These are phyloP conservation scores for Capsicum pubescens DNA, from an alignment of 257 asterid species.

Conservation along the genomic window DNA sequence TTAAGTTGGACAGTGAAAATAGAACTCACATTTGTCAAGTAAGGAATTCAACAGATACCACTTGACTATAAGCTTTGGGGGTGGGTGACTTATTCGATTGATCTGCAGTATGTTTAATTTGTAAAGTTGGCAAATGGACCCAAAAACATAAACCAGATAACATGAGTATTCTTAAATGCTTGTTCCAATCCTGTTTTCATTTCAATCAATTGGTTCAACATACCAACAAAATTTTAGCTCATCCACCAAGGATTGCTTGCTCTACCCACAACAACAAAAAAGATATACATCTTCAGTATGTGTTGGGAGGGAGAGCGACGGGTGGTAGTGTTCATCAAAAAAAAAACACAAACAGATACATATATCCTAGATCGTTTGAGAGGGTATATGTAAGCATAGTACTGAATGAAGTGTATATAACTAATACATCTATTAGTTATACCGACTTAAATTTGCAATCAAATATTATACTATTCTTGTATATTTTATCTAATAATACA, in stretches of 20 bases:
- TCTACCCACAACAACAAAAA: background rate
- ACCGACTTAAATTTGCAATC: no score
- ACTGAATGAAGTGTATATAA: background rate
- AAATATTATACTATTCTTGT: background rate
- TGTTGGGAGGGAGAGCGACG: no score
- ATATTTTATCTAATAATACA: background rate
- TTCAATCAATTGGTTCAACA: conserved; percentile 10
- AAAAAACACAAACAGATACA: background rate
- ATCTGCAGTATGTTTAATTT: background rate
- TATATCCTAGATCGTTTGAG: background rate
- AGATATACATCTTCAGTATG: background rate
- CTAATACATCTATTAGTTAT: background rate
- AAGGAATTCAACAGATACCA: background rate
- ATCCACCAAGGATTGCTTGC: conserved; percentile 11
- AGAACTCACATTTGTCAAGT: background rate
- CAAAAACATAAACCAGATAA: background rate
- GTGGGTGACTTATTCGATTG: no score
- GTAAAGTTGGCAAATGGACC: conserved; percentile 1
- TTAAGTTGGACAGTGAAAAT: background rate
- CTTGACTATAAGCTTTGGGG: no score
- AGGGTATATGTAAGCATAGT: background rate
- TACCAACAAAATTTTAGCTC: background rate
- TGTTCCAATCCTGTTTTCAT: conserved; percentile 24
- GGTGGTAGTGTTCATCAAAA: background rate
- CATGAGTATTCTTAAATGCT: conserved; percentile 14